Base-by-base conservation (phyloP, 352 stramenopile species). In the Globisporangium iwayamae region DNA sequence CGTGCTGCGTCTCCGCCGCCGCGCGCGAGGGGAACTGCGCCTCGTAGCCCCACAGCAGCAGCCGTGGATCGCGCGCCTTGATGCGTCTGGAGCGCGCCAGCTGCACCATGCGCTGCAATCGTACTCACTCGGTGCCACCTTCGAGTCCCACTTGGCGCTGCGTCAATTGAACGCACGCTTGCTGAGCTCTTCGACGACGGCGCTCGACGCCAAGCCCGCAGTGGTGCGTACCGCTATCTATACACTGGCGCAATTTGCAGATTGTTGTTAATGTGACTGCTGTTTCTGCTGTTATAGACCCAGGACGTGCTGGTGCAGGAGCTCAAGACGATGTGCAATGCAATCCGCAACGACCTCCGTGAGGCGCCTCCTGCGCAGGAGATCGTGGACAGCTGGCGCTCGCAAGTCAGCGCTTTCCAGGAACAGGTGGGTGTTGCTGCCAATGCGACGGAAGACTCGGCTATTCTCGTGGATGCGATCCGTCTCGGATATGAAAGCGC, bases 301-400 rank as follows among this genome's bases (percentile, higher is more conserved):
- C 56, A 77, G 38, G 65, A 55, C 6, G 62, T 75, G 16, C 48
- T 75, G 16, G 72, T 88, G 39, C 47, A 56, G 45, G 36, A 77
- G 46, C 67, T 91, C 11, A 79, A 79, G n/a, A 56, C 69, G 41
- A 76, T 85, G 36, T 89, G 80, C 62, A 84, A 85, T 51, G 61
- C 59, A 51, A 64, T 91, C 6, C 81, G 72, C 60, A 70, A 75
- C 20, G 78, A 91, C 52, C 68, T 79, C n/a, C 69, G 71, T 46
- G 72, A 63, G 18, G 67, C 73, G 20, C 57, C 75, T 10, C 7
- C 67, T 0, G 61, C 48, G 0, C 50, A 71, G 0, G 63, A 81
- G 46, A 56, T 75, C 38, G 48, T 89, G 13, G 32, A 57, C 41
- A 47, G 66, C 4, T 91, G 81, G 83, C 34, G 65, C 4, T 32